A percentile compares a stretch with the other conserved stretches of the same genome.
These are phyloP conservation scores for Tagetes patula DNA, from an alignment of 129 eudicot species.

Conservation along the genomic window DNA sequence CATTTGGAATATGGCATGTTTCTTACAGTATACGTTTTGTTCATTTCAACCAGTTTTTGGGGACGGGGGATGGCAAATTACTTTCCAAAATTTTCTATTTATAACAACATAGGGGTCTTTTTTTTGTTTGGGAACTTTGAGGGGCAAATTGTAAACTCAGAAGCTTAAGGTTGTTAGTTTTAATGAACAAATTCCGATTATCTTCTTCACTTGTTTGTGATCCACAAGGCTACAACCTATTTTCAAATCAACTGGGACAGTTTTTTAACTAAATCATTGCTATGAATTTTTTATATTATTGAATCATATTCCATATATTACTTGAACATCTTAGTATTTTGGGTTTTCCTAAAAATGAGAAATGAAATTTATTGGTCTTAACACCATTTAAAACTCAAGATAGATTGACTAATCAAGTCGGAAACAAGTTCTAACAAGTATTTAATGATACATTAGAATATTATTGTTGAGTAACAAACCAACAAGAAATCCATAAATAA, in stretches of 20 bases:
- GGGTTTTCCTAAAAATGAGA: not conserved
- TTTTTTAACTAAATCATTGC: not conserved
- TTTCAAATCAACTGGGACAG: not conserved
- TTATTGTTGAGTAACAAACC: not conserved
- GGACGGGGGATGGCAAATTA: not conserved
- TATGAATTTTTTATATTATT: not conserved
- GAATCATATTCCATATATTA: not conserved
- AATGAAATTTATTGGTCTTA: not conserved
- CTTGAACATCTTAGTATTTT: not conserved
- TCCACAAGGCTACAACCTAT: not conserved
- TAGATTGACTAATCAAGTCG: not conserved
- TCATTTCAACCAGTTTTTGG: not conserved
- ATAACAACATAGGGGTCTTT: not conserved
- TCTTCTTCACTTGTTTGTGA: not conserved
- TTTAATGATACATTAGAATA: not conserved
- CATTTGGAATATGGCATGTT: not conserved
- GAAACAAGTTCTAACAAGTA: conserved; percentile 4
- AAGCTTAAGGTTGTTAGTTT: conserved; percentile 2
- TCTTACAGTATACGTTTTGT: not conserved
- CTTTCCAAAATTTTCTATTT: not conserved
- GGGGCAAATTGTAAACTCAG: not conserved
- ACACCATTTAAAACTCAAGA: not conserved
- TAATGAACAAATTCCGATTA: not conserved
- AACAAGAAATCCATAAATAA: too few species aligned
- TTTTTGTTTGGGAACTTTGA: not conserved